Conservation (phyloP, 129 eudicot genomes). For the Flaveria robusta region DNA sequence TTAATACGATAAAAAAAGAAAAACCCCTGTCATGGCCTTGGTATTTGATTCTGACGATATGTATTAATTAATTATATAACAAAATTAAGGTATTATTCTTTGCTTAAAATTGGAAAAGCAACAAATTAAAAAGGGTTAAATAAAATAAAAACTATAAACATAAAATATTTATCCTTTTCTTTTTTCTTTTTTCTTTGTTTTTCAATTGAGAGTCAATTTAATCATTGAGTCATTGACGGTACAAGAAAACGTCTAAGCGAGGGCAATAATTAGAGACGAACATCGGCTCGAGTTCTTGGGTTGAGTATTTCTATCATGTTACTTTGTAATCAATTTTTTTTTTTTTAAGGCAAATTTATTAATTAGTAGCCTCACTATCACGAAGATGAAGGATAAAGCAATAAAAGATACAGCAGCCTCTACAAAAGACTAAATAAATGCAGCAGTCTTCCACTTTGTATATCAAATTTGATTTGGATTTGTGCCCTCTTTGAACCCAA, state of each 20-base stretch:
- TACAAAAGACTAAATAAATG: too few relatives aligned
- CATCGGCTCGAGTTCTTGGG: too few relatives aligned
- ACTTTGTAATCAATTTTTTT: too few relatives aligned
- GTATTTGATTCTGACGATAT: background rate
- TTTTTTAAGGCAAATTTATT: too few relatives aligned
- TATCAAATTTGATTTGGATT: too few relatives aligned
- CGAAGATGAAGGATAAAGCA: too few relatives aligned
- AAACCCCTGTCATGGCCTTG: background rate
- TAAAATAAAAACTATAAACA: background rate
- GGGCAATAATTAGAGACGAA: background rate
- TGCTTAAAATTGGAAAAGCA: background rate
- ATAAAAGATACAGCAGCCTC: too few relatives aligned
- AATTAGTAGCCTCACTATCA: too few relatives aligned
- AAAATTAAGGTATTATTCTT: background rate
- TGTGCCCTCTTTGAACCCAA: too few relatives aligned
- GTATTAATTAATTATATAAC: background rate
- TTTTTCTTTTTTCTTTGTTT: background rate
- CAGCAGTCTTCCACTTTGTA: too few relatives aligned
- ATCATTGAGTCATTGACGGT: background rate
- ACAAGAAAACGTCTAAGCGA: background rate
- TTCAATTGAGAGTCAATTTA: background rate
- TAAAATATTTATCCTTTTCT: background rate
- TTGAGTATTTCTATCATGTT: too few relatives aligned
- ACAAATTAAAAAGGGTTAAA: background rate
- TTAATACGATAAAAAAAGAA: background rate